Evolutionary conservation across 2,329 filamentous ascomycete species (phyloP).

Genomic region (Fusarium sp.): DNA sequence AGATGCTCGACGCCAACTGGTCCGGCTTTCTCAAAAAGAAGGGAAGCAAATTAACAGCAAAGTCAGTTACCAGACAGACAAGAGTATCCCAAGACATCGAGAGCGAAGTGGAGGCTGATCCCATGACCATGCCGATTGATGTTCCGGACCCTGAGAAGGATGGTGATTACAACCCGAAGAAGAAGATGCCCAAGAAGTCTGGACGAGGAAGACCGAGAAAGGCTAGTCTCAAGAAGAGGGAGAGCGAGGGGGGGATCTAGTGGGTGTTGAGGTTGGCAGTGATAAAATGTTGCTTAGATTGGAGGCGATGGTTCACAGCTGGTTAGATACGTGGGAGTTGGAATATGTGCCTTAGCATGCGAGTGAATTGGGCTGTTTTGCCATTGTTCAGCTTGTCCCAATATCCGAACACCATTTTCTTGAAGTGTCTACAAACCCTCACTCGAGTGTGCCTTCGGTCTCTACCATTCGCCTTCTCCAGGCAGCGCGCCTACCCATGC

Average conservation of each 20-base stretch:
- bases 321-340: not conserved
- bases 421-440: no score
- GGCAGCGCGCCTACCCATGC: no score
- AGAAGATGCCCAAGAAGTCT: not conserved
- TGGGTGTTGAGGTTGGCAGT: not conserved
- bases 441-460: no score
- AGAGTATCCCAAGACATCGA: not conserved
- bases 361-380: not conserved
- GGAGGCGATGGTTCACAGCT: not conserved
- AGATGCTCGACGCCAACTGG: constrained; percentile 4
- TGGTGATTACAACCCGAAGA: constrained; percentile 22
- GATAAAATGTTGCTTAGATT: not conserved
- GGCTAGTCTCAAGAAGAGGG: not conserved
- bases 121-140: not conserved
- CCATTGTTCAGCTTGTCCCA: not conserved
- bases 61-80: not conserved
- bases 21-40: constrained; percentile 1
- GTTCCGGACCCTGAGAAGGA: constrained; percentile 30
- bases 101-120: not conserved
- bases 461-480: no score
- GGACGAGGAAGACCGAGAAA: not conserved
- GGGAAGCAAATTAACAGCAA: not conserved
- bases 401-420: no score
- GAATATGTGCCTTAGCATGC: not conserved
- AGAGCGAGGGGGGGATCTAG: not conserved